Base-by-base conservation (phyloP, 140 eudicot genomes). In the Bidens hawaiensis region DNA sequence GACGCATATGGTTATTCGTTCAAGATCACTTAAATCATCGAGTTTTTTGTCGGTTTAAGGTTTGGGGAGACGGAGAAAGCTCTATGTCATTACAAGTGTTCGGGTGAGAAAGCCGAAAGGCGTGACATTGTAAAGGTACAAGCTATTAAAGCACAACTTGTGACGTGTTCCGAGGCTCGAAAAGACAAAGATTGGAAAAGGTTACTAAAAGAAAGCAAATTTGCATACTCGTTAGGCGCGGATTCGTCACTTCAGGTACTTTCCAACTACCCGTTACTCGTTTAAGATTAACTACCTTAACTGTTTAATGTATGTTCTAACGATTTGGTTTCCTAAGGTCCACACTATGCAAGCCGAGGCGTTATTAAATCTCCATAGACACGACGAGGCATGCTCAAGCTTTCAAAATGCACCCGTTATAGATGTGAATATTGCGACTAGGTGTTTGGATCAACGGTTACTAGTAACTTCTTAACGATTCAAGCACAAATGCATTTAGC, bases 301-400 rank as follows among this genome's bases (percentile, higher is more conserved):
- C 9, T 4, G 17, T 3, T 5, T 31, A 34, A 33, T 54, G 13
- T 60, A 26, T 26, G 53, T 26, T 14, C 41, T 8, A 3, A 72
- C 30, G 33, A 65, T 34, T 15, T 55, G 2, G 34, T 71, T 18
- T 54, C 21, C 4, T 60, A 49, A 90, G 97, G 76, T 90, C 5
- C 77, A 77, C 47, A 90, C 88, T 38, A 74, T 84, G 83, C 83
- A 86, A 79, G 83, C 79, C 18, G 87, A 90, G 72, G 95, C 97
- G 19, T 74, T 83, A 60, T 17, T 90, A 69, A 78, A 79, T 58
- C 83, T 90, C 15, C 82, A 53, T 12, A 75, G 83, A 31, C 97
- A 90, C 46, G 82, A 90, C 8, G 97, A 86, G 57, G 95, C 95
- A n/a, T 75, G 73, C 34, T 57, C 64, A 0, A 50, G 63, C 9